Evolutionary conservation across 1,139 yeast genomes (phyloP), one percentile per base, ranked within the genome.

Genomic region (Geotrichum aggregatum): DNA sequence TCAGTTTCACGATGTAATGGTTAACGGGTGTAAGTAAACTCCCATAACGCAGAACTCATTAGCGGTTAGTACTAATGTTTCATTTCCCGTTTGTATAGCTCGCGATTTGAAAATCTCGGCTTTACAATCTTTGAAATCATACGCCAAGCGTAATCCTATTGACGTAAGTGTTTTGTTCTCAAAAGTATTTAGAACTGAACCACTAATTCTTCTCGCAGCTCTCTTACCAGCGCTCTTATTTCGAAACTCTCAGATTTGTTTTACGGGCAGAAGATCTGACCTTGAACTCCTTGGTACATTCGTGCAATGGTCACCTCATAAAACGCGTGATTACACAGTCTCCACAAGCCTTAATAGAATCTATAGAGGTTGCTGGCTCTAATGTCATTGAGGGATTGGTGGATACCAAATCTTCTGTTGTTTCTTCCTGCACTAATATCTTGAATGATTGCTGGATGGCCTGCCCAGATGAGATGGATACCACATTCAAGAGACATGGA

Each of bases 271-370:
- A 67, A 2, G 77, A 75, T 45, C 56, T 68, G 26, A 70, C 74
- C n/a, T 71, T 82, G 22, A 72, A 73, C 56, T 63, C 75, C 0
- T 62, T 73, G 38, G 77, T 85, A 1, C 86, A 87, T 64, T 80
- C 87, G 13, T 77, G 88, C 10, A 67, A 86, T 10, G 84, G 91
- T 55, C 92, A 88, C 63, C 70, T 88, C 46, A 79, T 87, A 28
- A 87, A 86, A 61, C 74, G 96, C 18, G 81, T 87, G 1, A 80
- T 86, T 49, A 80, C 83, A 67, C 96, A 87, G 69, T 83, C 85
- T 58, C 75, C 81, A 0, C 73, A 76, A 1, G 71, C 77, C 1
- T 72, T 89, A 44, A 73, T 72, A 52, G 70, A 70, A 1, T 77
- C 78, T 40, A 74, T 80, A 30, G 73, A 70, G 46, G 68, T 73